Evolutionary conservation across 495 filamentous ascomycete species (phyloP).

Genomic region (Cenococcum geophilum): DNA sequence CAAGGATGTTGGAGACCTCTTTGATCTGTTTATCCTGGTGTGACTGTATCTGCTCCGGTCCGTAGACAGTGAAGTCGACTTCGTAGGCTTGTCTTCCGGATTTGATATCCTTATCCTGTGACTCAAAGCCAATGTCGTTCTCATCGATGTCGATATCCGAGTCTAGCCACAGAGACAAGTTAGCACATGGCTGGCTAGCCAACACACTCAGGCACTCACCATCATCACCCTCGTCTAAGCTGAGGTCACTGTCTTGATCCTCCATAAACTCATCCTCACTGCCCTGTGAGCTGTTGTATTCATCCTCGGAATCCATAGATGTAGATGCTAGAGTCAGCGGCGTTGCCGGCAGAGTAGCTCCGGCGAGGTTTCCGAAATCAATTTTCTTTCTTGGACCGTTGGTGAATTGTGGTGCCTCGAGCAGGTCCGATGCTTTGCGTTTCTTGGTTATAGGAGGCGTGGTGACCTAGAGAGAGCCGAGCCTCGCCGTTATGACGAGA

Average conservation of each 20-base stretch:
- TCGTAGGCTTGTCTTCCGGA: slow-evolving; percentile 71
- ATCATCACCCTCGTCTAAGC: slow-evolving; percentile 44
- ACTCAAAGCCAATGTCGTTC: slow-evolving; percentile 61
- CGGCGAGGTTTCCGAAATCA: slow-evolving; percentile 41
- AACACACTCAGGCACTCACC: slow-evolving; percentile 48
- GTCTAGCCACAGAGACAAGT: slow-evolving; percentile 16
- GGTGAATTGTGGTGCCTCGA: slow-evolving; percentile 37
- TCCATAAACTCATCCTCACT: slow-evolving; percentile 68
- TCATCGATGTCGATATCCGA: slow-evolving; percentile 59
- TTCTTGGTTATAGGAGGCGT: slow-evolving; percentile 72
- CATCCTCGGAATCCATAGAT: slow-evolving; percentile 93
- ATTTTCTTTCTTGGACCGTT: slow-evolving; percentile 45
- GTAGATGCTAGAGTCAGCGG: slow-evolving; percentile 55
- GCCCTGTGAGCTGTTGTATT: slow-evolving; percentile 81
- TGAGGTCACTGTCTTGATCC: slow-evolving; percentile 63
- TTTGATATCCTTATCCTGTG: slow-evolving; percentile 69
- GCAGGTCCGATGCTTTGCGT: slow-evolving; percentile 63
- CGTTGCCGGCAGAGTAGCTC: slow-evolving; percentile 45
- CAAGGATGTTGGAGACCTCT: slow-evolving; percentile 82
- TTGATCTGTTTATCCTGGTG: slow-evolving; percentile 79
- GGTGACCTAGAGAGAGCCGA: slow-evolving; percentile 39
- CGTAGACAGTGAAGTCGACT: slow-evolving; percentile 73
- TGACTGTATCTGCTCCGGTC: slow-evolving; percentile 69
- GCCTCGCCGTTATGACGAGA: slow-evolving; percentile 37
- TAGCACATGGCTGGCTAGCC: background rate